These are phyloP conservation scores for Rhynchospora tenuis DNA, from an alignment of 176 grass and related monocot species.

Conservation along the genomic window DNA sequence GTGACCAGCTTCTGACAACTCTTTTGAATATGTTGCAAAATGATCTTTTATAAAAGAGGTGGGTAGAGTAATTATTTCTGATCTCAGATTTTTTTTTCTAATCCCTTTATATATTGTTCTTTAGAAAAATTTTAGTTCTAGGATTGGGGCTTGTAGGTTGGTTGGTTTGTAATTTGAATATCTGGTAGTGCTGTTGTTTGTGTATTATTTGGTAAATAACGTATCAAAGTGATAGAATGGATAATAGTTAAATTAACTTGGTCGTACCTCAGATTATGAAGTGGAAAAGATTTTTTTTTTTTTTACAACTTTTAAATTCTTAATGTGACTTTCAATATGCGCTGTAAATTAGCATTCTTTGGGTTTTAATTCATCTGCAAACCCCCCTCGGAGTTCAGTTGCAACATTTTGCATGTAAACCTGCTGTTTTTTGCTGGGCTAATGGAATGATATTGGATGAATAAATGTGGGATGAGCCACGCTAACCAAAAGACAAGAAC, in stretches of 20 bases:
- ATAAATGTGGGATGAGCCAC: background rate
- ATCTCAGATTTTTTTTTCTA: constrained; percentile 11
- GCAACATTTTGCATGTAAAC: background rate
- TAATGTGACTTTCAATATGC: too few species aligned
- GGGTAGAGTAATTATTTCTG: background rate
- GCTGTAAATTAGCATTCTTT: too few species aligned
- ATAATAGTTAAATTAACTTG: background rate
- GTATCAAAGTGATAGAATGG: constrained; percentile 16
- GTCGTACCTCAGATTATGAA: background rate
- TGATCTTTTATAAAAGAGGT: constrained; percentile 32
- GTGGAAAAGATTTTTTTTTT: background rate
- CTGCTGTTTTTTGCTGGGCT: background rate
- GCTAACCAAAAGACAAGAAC: too few species aligned
- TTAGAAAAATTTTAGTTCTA: constrained; percentile 17
- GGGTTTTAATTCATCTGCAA: too few species aligned
- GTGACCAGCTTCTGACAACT: constrained; percentile 48
- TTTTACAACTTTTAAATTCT: background rate
- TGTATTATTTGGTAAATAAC: constrained; percentile 21
- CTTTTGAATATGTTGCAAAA: constrained; percentile 67
- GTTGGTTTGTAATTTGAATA: background rate
- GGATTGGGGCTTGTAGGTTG: background rate
- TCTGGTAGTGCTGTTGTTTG: background rate
- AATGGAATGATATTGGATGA: background rate
- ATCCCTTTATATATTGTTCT: background rate
- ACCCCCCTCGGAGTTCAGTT: too few species aligned